Base-by-base conservation (phyloP, 108 stramenopile species). In the Chaetoceros tenuissimus region DNA sequence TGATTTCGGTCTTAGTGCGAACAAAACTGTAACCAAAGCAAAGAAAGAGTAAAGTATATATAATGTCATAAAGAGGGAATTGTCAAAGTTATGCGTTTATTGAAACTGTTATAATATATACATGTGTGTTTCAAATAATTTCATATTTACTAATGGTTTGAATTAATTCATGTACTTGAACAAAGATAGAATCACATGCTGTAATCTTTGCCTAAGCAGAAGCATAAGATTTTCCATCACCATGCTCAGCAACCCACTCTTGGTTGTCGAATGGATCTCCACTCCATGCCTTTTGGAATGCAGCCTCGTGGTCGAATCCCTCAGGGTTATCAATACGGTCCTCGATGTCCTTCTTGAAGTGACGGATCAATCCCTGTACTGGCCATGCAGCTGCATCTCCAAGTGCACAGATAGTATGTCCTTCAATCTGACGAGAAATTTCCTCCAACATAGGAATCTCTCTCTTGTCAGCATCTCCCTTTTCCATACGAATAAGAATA, bases 331-430 rank as follows among this genome's bases (percentile, higher is more conserved):
- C 93, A 71, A 99, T 97, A 30, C 99, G 78, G 48, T 96, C 87
- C 69, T 97, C 96, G 63, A 99, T 97, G 54, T 96, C 92, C 64
- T 89, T 87, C 67, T 96, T 88, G 80, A 98, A 99, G 73, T 96
- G 95, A 60, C 96, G 63, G 59, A 98, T 69, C 48, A 99, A 72
- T 25, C 99, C 96, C 74, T 99, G 98, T 2, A 99, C 93, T 48
- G 99, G 99, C 99, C 99, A 99, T 18, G 99, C 99, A 3, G 99
- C 99, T 1, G 99, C 99, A 66, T 99, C 99, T 26, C 99, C 99
- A n/a, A 99, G 73, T 8, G 99, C 99, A 71, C 99, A 99, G 57
- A 99, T 98, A 53, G 99, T 99, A 71, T 99, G 99, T 46, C 98
- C 98, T 73, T 99, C 99, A 68, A 99, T 99, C 65, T 96, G 92